Base-by-base conservation (phyloP, 257 asterid species). In the Echites panduratus region DNA sequence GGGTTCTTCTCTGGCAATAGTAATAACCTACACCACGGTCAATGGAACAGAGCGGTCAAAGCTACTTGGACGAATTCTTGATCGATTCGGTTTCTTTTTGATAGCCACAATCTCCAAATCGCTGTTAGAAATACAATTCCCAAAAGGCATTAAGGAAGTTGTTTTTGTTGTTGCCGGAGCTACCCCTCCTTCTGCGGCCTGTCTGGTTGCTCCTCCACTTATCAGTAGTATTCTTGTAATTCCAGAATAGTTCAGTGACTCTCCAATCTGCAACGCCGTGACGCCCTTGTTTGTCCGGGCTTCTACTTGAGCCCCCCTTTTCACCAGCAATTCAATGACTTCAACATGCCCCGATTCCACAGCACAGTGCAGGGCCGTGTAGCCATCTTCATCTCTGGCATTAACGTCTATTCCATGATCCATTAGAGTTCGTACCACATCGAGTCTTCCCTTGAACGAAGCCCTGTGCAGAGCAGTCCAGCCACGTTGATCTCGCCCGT, bases 401-500 rank as follows among this genome's bases (percentile, higher is more conserved):
- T 88, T 79, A 3, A 84, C 67, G 11, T 89, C 96, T 12, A 83
- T 79, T 0, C 95, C 96, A 58, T 83, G 85, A 43, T 86, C 95
- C 2, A 89, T 75, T 12, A 89, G 73, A 14, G 81, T 76, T 53
- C 88, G 76, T 11, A 78, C 88, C 8, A 81, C 89, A 14, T 91
- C 96, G 0, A 76, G 52, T 4, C 84, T 70, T 40, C 97, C 95
- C 75, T 89, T 91, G 49, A 89, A 89, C 4, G 91, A 83, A 0
- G 95, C 93, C 24, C 97, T 62, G 67, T 91, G 97, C 29, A 91
- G 82, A 9, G 88, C 90, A 0, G 89, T 89, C 95, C 96, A 91
- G 3, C 96, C 93, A 10, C 88, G 82, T 32, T 88, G 96, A 47
- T 91, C 96, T 0, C 90, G 84, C 0, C 96, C 93, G 45, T 89